Conservation (phyloP, 2,329 filamentous ascomycete species). For the Aspergillus fumigatus region DNA sequence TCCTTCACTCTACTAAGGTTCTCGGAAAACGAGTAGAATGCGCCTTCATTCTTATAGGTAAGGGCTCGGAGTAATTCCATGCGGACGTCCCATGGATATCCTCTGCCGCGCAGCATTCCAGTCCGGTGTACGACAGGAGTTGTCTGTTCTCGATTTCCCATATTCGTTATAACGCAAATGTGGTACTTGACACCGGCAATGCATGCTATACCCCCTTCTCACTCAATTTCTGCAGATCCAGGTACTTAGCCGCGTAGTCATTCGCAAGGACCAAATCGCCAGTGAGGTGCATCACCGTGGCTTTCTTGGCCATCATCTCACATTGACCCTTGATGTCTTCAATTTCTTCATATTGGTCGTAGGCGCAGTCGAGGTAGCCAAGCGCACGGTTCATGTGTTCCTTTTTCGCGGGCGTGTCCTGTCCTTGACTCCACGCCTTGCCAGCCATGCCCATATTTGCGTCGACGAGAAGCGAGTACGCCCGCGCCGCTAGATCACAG, state of each 20-base stretch:
- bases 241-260: constrained; percentile 62
- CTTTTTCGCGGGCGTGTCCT: constrained; percentile 37
- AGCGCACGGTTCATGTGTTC: constrained; percentile 58
- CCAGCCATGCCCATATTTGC: constrained; percentile 72
- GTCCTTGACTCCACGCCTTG: constrained; percentile 33
- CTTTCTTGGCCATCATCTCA: constrained; percentile 78
- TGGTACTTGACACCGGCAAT: background rate
- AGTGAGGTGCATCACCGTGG: constrained; percentile 66
- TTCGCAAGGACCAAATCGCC: constrained; percentile 62
- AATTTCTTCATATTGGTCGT: constrained; percentile 60
- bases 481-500: constrained; percentile 55
- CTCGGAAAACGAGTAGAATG: background rate
- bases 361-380: constrained; percentile 59
- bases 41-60: background rate
- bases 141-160: background rate
- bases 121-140: background rate
- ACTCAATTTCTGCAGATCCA: constrained; percentile 50
- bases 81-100: background rate
- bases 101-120: background rate
- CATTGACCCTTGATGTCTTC: constrained; percentile 68
- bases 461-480: constrained; percentile 70
- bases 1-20: background rate
- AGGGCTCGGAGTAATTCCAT: background rate
- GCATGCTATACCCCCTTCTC: background rate
- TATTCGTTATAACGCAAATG: background rate